Evolutionary conservation across 2,329 filamentous ascomycete genomes (phyloP), one percentile per base, ranked within the genome.

Genomic region (Paradendryphiella salina): DNA sequence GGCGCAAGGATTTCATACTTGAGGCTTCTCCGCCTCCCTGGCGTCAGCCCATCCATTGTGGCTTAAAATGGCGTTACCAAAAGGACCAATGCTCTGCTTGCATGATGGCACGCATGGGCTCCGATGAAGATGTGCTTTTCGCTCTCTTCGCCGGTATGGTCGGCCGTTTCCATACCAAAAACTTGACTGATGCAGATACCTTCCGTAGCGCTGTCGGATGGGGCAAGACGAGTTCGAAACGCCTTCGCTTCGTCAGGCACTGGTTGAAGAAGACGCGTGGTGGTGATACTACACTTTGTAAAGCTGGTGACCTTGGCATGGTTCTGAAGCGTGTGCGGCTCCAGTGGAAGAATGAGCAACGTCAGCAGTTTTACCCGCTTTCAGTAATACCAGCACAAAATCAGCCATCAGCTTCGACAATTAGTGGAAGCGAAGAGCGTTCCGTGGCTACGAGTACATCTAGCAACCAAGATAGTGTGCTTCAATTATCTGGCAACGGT

Each of bases 71-170:
- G 64, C 11, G 7, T 1, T 65, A 58, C 15, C 63, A 70, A 29
- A 5, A 43, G 3, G 55, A 66, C 20, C 36, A 49, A 8, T 73
- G 69, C 46, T 44, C 60, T 3, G 68, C 65, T 1, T 73, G 70
- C 28, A 64, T 71, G 37, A 57, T 72, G 8, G 54, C 65, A 8
- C 59, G 69, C 0, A 61, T 73, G 1, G 68, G 67, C 3, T 57
- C 56, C 2, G 63, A 71, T 18, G 23, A 41, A 3, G 23, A 52
- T 8, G 64, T 65, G 3, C 26, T 67, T 1, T 58, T 57, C 20
- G 65, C 67, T 5, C 51, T 71, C 17, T 60, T 67, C 4, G 59
- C 60, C 6, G 63, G 64, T 5, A 64, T 69, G 58, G 57, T 66
- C 2, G 64, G 60, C 2, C 57, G 58, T 23, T 56, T 58, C 13